phyloP scores from a whole-genome alignment of 2,329 filamentous ascomycete species.

The Monilinia laxa region DNA sequence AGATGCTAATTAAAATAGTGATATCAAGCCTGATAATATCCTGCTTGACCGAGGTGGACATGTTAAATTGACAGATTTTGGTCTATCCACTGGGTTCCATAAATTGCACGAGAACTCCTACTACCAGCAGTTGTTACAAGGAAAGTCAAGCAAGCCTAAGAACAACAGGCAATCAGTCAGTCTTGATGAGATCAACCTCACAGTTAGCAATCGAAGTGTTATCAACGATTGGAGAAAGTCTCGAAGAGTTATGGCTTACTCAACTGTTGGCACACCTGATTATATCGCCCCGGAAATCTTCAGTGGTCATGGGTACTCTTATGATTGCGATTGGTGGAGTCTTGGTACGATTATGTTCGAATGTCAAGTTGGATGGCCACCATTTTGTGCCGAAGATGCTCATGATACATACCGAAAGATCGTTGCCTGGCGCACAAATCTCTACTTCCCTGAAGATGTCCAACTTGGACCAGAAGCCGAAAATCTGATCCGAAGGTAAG shows the following conservation, averaged over 20 bases:
- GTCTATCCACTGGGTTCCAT: constrained; percentile 95
- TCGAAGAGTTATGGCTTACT: constrained; percentile 93
- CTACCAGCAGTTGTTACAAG: constrained; percentile 92
- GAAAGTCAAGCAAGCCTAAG: constrained; percentile 65
- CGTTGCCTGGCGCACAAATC: constrained; percentile 92
- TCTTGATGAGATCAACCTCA: constrained; percentile 96
- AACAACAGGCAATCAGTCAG: constrained; percentile 89
- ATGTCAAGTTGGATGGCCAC: constrained; percentile 96
- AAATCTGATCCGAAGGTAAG: constrained; percentile 85
- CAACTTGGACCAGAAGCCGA: constrained; percentile 85
- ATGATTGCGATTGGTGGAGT: constrained; percentile 99
- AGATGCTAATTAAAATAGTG: constrained; percentile 53
- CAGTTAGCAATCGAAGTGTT: constrained; percentile 93
- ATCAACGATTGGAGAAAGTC: constrained; percentile 99
- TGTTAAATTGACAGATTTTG: constrained; percentile 98
- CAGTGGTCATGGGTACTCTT: constrained; percentile 92
- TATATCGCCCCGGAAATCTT: constrained; percentile 99
- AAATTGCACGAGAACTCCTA: constrained; percentile 98
- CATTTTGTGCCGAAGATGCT: constrained; percentile 96
- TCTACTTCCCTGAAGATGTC: constrained; percentile 96
- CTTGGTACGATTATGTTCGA: constrained; percentile 99
- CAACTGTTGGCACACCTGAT: constrained; percentile 95
- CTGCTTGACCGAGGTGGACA: constrained; percentile 92
- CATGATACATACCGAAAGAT: constrained; percentile 99
- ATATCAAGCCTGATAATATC: constrained; percentile 99